phyloP scores from a whole-genome alignment of 2,329 filamentous ascomycete genomes.

The Helicocarpus griseus region DNA sequence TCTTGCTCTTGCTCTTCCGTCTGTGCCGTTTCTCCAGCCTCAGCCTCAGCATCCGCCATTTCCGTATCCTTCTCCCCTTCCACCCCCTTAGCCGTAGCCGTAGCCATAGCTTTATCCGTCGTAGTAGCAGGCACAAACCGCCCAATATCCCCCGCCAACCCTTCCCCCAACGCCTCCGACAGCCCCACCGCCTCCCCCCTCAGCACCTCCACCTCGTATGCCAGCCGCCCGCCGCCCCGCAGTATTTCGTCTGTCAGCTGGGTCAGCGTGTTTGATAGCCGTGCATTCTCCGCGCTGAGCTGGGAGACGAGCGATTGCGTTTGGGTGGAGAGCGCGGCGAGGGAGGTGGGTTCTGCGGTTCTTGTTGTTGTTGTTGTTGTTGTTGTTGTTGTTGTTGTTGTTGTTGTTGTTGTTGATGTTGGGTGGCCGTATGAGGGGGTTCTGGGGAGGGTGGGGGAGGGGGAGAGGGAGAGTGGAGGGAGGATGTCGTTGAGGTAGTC shows the following conservation, averaged over 20 bases:
- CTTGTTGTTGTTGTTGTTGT: slow-evolving; percentile 6
- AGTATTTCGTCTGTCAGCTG: slow-evolving; percentile 92
- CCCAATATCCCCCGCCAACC: slow-evolving; percentile 59
- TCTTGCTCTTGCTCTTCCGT: slow-evolving; percentile 4
- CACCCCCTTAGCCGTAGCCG: slow-evolving; percentile 3
- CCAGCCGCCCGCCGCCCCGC: slow-evolving; percentile 73
- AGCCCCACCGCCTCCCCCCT: slow-evolving; percentile 80
- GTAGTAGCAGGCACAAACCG: slow-evolving; percentile 55
- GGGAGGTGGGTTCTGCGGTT: slow-evolving; percentile 41
- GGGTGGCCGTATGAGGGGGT: slow-evolving; percentile 10
- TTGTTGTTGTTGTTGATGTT: no score
- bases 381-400: background rate
- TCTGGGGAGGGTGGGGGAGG: slow-evolving; percentile 16
- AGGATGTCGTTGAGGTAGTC: slow-evolving; percentile 75
- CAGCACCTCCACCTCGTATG: slow-evolving; percentile 89
- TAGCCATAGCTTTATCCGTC: slow-evolving; percentile 3
- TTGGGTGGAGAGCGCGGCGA: slow-evolving; percentile 69
- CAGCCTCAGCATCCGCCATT: background rate
- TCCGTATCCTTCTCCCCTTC: background rate
- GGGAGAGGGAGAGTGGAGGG: slow-evolving; percentile 49
- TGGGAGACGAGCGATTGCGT: slow-evolving; percentile 78
- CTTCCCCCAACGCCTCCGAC: slow-evolving; percentile 63
- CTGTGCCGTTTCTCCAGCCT: slow-evolving; percentile 2
- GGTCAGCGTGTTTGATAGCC: slow-evolving; percentile 70
- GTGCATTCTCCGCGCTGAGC: slow-evolving; percentile 77